Evolutionary conservation across 2,329 filamentous ascomycete species (phyloP).

Genomic region (Colletotrichum eremochloae): DNA sequence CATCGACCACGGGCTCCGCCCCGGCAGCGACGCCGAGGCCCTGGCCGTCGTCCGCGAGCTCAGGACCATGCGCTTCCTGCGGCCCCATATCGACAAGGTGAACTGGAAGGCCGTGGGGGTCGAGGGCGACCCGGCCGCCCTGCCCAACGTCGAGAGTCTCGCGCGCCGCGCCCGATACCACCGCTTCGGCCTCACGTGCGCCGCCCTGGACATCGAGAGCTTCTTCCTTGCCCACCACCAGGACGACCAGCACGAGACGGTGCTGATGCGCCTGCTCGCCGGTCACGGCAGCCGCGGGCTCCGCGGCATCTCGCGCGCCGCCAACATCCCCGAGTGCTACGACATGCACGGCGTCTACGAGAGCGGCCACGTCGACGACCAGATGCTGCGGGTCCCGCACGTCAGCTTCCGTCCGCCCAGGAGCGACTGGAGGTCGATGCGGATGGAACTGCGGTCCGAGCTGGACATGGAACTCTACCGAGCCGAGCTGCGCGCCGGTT

Average conservation of each 20-base stretch:
- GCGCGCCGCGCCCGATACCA: slow-evolving; percentile 83
- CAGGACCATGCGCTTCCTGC: slow-evolving; percentile 51
- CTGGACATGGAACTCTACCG: slow-evolving; percentile 48
- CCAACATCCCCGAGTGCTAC: slow-evolving; percentile 86
- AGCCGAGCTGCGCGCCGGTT: slow-evolving; percentile 36
- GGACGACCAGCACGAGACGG: slow-evolving; percentile 92
- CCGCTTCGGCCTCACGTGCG: slow-evolving; percentile 73
- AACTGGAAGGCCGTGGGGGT: slow-evolving; percentile 62
- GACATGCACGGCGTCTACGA: slow-evolving; percentile 79
- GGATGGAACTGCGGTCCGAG: slow-evolving; percentile 40
- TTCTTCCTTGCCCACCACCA: slow-evolving; percentile 88
- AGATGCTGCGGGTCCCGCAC: slow-evolving; percentile 51
- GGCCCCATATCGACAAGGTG: slow-evolving; percentile 49
- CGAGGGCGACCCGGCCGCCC: slow-evolving; percentile 48
- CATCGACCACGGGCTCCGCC: slow-evolving; percentile 70
- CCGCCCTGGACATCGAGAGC: slow-evolving; percentile 62
- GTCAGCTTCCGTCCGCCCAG: slow-evolving; percentile 54
- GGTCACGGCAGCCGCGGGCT: slow-evolving; percentile 80
- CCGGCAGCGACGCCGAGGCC: slow-evolving; percentile 67
- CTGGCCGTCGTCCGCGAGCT: slow-evolving; percentile 58
- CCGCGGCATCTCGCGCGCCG: slow-evolving; percentile 73
- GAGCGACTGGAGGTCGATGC: slow-evolving; percentile 45
- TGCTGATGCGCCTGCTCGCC: slow-evolving; percentile 80
- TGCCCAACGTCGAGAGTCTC: slow-evolving; percentile 80
- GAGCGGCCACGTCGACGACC: slow-evolving; percentile 70